phyloP scores from a whole-genome alignment of 352 stramenopile species.

The Pythium chondricola region DNA sequence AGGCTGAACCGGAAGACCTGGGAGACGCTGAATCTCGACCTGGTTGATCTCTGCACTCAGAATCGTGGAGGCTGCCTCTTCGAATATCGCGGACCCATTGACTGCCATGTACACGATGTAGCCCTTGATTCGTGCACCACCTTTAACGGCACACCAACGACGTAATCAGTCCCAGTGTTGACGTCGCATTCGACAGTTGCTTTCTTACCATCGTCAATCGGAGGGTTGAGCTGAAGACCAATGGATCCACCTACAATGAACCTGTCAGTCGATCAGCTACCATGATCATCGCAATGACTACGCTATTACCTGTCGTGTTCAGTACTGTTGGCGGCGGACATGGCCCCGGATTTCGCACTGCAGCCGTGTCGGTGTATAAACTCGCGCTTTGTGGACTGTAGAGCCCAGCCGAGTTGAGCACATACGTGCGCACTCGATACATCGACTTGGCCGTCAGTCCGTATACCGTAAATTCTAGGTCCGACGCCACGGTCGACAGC shows the following conservation, averaged over 20 bases:
- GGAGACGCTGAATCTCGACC: constrained; percentile 31
- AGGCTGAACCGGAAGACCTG: constrained; percentile 11
- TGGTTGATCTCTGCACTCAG: constrained; percentile 8
- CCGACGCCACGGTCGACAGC: constrained; percentile 3
- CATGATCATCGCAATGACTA: neutral
- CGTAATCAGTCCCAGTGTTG: no score
- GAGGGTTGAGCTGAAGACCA: constrained; percentile 27
- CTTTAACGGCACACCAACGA: constrained; percentile 14
- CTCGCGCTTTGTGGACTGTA: constrained; percentile 11
- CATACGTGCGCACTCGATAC: constrained; percentile 30
- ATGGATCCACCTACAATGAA: constrained; percentile 35
- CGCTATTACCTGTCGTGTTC: constrained; percentile 26
- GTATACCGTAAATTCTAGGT: constrained; percentile 22
- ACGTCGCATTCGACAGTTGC: no score
- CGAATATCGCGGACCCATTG: constrained; percentile 22
- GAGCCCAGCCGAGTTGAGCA: constrained; percentile 18
- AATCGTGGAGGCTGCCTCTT: constrained; percentile 31
- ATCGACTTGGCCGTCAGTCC: constrained; percentile 27
- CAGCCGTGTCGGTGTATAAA: constrained; percentile 17
- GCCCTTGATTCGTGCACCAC: constrained; percentile 38
- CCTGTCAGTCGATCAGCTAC: neutral
- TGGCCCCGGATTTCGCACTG: constrained; percentile 24
- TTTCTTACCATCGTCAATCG: constrained; percentile 37
- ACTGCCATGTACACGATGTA: constrained; percentile 53
- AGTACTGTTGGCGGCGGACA: constrained; percentile 38